Percentiles rank a stretch among this genome's conserved stretches.
phyloP scores from a whole-genome alignment of 2,329 filamentous ascomycete species.

The Fusarium pseudograminearum region DNA sequence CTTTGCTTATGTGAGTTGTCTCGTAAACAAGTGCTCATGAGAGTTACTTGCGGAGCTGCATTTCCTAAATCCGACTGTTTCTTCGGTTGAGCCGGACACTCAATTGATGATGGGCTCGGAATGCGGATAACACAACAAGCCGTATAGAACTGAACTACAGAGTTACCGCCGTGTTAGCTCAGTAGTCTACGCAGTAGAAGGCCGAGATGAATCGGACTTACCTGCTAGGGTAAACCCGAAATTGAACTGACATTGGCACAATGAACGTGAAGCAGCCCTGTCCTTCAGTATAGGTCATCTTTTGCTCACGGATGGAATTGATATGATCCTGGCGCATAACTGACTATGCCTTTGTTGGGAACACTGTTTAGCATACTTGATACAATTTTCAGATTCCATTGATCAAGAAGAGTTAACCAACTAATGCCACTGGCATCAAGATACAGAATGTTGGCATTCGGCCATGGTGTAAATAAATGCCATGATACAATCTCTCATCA shows the following conservation, averaged over 20 bases:
- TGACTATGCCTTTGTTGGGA: constrained; percentile 21
- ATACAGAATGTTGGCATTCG: constrained; percentile 42
- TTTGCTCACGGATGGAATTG: constrained; percentile 9
- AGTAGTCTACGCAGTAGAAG: neutral
- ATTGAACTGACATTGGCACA: neutral
- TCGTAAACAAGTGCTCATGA: neutral
- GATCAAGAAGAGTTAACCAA: constrained; percentile 15
- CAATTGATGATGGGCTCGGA: neutral
- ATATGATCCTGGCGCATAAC: constrained; percentile 10
- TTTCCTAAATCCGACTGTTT: constrained; percentile 21
- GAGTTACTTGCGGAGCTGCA: neutral
- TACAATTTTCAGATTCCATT: constrained; percentile 14
- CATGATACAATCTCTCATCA: constrained; percentile 36
- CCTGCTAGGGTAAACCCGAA: neutral
- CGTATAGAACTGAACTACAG: neutral
- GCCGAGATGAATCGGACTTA: neutral
- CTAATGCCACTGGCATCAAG: constrained; percentile 26
- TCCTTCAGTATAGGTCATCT: constrained; percentile 3
- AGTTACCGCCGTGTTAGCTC: neutral
- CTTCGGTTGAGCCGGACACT: constrained; percentile 22
- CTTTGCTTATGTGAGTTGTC: constrained; percentile 42
- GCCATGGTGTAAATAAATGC: constrained; percentile 39
- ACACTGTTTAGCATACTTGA: constrained; percentile 17
- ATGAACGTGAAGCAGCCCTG: neutral
- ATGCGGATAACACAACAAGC: neutral